Conservation (phyloP, 2,329 filamentous ascomycete genomes). For the Seiridium cupressi region DNA sequence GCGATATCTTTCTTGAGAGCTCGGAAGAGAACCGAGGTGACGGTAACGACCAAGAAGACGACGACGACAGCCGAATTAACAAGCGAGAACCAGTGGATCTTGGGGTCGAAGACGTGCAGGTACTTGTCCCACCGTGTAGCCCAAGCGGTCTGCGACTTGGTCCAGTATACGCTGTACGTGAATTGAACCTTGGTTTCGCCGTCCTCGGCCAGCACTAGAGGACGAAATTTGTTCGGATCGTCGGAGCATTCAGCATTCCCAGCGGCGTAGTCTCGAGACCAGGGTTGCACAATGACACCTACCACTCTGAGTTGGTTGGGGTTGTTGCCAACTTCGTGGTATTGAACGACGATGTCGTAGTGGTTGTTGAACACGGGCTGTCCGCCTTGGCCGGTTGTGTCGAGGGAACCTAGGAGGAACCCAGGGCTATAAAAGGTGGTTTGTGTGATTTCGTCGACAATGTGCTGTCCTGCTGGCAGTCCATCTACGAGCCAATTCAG, state of each 20-base stretch:
- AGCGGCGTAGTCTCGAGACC: conserved; percentile 61
- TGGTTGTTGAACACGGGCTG: conserved; percentile 81
- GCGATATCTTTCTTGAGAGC: conserved; percentile 94
- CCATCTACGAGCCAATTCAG: conserved; percentile 96
- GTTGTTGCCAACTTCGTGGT: conserved; percentile 72
- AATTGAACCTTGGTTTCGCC: conserved; percentile 67
- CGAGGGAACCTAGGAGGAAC: conserved; percentile 70
- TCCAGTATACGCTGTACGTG: conserved; percentile 93
- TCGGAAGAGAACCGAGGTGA: conserved; percentile 86
- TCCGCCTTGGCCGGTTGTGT: conserved; percentile 44
- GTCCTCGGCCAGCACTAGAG: conserved; percentile 60
- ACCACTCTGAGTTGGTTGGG: conserved; percentile 79
- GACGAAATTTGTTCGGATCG: conserved; percentile 36
- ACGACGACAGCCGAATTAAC: conserved; percentile 96
- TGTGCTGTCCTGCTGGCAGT: conserved; percentile 82
- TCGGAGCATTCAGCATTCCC: conserved; percentile 63
- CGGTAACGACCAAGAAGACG: conserved; percentile 84
- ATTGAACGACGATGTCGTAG: conserved; percentile 91
- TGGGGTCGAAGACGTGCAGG: conserved; percentile 92
- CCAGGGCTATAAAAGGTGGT: conserved; percentile 88
- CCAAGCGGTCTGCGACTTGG: conserved; percentile 80
- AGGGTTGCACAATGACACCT: conserved; percentile 84
- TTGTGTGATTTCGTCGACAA: conserved; percentile 72
- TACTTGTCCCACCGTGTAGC: conserved; percentile 99
- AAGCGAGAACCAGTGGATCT: conserved; percentile 98